Conservation (phyloP, 306 rosid species). For the Astragalus membranaceus region DNA sequence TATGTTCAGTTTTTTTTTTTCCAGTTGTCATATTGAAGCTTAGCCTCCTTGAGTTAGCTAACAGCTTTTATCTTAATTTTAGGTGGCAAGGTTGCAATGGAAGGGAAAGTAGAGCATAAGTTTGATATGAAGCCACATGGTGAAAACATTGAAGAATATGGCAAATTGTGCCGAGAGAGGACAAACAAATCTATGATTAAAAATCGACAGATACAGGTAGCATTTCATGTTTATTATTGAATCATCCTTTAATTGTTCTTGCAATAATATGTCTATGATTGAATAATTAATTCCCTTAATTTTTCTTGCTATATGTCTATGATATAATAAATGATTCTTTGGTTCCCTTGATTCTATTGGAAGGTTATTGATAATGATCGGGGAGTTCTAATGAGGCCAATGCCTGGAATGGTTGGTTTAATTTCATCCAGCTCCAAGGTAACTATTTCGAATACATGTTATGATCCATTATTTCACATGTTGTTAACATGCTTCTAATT, state of each 20-base stretch:
- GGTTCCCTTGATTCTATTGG: conserved; percentile 20
- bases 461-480: not conserved
- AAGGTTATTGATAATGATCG: conserved; percentile 91
- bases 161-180: conserved; percentile 91
- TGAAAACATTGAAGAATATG: conserved; percentile 82
- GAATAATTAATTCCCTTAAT: conserved; percentile 9
- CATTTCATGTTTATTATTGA: conserved; percentile 8
- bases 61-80: conserved; percentile 17
- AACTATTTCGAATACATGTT: conserved; percentile 4
- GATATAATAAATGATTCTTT: conserved; percentile 13
- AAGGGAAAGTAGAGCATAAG: conserved; percentile 95
- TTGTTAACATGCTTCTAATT: not conserved
- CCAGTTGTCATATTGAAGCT: not conserved
- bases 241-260: not conserved
- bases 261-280: not conserved
- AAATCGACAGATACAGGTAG: conserved; percentile 85
- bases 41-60: not conserved
- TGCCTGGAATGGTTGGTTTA: conserved; percentile 96
- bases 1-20: not conserved
- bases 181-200: conserved; percentile 81
- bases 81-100: conserved; percentile 79
- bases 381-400: conserved; percentile 94
- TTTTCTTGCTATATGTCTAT: not conserved
- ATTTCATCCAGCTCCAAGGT: conserved; percentile 83
- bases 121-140: conserved; percentile 98